Conservation (phyloP, 352 stramenopile species). For the Plasmopara viticola region DNA sequence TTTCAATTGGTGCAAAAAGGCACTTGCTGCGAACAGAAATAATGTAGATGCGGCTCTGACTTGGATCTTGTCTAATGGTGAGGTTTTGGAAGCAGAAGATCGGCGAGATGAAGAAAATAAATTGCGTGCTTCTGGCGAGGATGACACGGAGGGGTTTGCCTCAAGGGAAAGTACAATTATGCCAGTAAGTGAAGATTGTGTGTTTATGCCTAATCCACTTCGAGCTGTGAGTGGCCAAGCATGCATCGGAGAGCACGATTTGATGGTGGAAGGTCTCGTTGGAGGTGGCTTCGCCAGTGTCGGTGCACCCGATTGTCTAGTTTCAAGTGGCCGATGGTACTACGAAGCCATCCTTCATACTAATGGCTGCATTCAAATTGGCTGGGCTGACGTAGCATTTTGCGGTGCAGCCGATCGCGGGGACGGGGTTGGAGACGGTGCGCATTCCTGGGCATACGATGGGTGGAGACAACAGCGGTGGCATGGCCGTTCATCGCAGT, state of each 20-base stretch:
- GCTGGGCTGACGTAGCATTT: constrained; percentile 88
- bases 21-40: constrained; percentile 81
- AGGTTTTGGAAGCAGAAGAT: constrained; percentile 85
- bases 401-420: constrained; percentile 80
- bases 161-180: constrained; percentile 2
- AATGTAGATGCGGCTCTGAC: constrained; percentile 89
- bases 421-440: constrained; percentile 89
- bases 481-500: constrained; percentile 83
- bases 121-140: constrained; percentile 24
- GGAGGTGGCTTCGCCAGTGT: constrained; percentile 83
- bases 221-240: constrained; percentile 80
- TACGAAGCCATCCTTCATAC: constrained; percentile 91
- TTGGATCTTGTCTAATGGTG: constrained; percentile 89
- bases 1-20: constrained; percentile 90
- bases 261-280: constrained; percentile 82
- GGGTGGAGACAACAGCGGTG: constrained; percentile 89
- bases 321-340: constrained; percentile 80
- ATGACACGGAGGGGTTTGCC: constrained; percentile 23
- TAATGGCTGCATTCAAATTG: constrained; percentile 92
- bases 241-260: constrained; percentile 75
- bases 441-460: constrained; percentile 91
- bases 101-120: constrained; percentile 78
- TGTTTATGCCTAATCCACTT: constrained; percentile 68
- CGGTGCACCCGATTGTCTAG: constrained; percentile 70
- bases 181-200: constrained; percentile 30